Percentiles rank a stretch among this genome's conserved stretches.
Conservation (phyloP, 2,329 filamentous ascomycete genomes). For the Cordyceps sp. region DNA sequence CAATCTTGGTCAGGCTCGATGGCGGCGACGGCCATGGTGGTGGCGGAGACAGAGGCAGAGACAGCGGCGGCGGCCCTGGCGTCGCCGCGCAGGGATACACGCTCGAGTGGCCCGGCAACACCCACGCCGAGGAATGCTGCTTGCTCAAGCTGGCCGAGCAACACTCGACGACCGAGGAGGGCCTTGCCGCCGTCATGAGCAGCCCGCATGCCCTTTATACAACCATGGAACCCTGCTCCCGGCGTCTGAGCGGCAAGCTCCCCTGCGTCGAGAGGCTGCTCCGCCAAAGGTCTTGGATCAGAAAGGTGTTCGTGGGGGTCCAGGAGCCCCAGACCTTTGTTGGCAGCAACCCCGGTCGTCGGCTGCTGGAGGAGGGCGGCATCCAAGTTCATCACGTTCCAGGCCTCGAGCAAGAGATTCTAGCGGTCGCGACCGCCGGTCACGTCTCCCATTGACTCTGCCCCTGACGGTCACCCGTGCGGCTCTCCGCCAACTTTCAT, state of each 20-base stretch:
- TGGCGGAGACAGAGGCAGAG: too few species aligned
- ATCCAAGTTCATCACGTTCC: slow-evolving; percentile 56
- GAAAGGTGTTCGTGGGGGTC: slow-evolving; percentile 73
- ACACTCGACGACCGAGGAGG: slow-evolving; percentile 32
- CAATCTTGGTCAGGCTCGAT: slow-evolving; percentile 53
- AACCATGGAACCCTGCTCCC: slow-evolving; percentile 75
- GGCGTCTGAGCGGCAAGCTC: slow-evolving; percentile 56
- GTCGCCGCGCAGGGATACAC: slow-evolving; percentile 77
- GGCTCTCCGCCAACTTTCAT: neutral
- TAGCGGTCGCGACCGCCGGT: slow-evolving; percentile 68
- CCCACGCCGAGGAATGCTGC: slow-evolving; percentile 90
- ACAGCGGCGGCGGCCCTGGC: slow-evolving; percentile 21
- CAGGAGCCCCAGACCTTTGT: slow-evolving; percentile 86
- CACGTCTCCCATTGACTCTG: slow-evolving; percentile 27
- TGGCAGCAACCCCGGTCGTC: slow-evolving; percentile 58
- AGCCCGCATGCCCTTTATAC: slow-evolving; percentile 52
- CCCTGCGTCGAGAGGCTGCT: slow-evolving; percentile 71
- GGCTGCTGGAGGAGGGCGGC: slow-evolving; percentile 52
- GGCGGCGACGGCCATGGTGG: slow-evolving; percentile 8
- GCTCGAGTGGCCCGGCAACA: slow-evolving; percentile 79
- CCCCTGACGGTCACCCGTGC: neutral
- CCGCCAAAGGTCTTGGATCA: slow-evolving; percentile 41
- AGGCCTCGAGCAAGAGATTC: slow-evolving; percentile 67
- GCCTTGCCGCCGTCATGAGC: slow-evolving; percentile 25
- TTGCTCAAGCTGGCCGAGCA: slow-evolving; percentile 51